Percentiles rank a stretch among this genome's conserved stretches.
Conservation (phyloP, 139 green algal species). For the Chlamydomonas schloesseri region DNA sequence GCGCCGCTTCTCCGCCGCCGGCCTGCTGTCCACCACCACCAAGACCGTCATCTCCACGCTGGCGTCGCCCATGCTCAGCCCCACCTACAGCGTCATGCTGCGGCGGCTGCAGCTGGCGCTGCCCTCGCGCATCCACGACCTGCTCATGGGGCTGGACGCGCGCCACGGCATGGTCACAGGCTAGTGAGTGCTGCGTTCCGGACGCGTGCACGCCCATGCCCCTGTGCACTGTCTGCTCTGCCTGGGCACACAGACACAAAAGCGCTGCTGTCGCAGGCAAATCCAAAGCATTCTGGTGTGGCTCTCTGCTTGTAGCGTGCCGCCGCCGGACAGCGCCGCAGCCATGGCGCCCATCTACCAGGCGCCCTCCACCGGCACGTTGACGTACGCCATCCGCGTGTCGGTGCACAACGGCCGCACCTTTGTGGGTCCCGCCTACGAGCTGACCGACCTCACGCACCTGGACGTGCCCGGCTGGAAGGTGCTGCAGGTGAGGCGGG, state of each 20-base stretch:
- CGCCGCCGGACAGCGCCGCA: constrained; percentile 1
- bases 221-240: too few species aligned
- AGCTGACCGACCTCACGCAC: constrained; percentile 43
- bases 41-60: constrained; percentile 65
- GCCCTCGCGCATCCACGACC: constrained; percentile 55
- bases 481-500: constrained; percentile 48
- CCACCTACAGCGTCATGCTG: constrained; percentile 55
- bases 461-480: constrained; percentile 60
- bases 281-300: too few species aligned
- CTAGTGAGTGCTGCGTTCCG: constrained; percentile 41
- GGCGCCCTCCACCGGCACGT: constrained; percentile 20
- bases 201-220: too few species aligned
- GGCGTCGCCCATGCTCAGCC: constrained; percentile 63
- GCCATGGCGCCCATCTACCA: constrained; percentile 40
- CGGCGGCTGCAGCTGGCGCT: constrained; percentile 60
- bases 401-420: constrained; percentile 73
- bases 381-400: constrained; percentile 63
- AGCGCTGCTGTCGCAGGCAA: too few species aligned
- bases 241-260: too few species aligned
- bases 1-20: constrained; percentile 37
- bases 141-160: constrained; percentile 55
- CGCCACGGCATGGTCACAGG: constrained; percentile 29
- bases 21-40: constrained; percentile 26
- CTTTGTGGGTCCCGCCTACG: constrained; percentile 65
- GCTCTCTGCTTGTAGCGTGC: background rate